These are phyloP conservation scores for Postia placenta DNA, from an alignment of 768 basidiomycete genomes.

Conservation along the genomic window DNA sequence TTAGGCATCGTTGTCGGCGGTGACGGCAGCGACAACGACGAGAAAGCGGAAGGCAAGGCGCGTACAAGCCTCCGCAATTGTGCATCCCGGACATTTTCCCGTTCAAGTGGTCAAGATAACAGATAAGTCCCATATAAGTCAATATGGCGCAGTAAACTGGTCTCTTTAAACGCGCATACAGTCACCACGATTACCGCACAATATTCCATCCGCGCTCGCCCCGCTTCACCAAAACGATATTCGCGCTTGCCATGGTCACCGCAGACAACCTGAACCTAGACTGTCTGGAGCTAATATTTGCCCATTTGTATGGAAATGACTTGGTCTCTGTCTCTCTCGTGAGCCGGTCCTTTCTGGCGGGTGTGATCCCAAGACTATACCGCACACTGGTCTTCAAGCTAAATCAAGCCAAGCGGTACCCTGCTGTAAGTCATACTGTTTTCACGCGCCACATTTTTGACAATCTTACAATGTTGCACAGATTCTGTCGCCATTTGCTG, in stretches of 20 bases:
- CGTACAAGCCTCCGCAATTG: background rate
- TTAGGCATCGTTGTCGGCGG: constrained; percentile 34
- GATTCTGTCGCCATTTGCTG: constrained; percentile 56
- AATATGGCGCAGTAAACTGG: no score
- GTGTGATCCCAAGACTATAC: constrained; percentile 60
- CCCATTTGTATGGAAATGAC: constrained; percentile 43
- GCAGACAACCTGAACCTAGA: constrained; percentile 67
- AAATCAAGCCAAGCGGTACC: constrained; percentile 54
- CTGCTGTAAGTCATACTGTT: constrained; percentile 29
- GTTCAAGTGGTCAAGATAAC: background rate
- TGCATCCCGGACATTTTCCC: no score
- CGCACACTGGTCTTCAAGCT: constrained; percentile 46
- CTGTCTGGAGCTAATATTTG: constrained; percentile 65
- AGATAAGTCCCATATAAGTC: no score
- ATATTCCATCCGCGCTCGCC: no score
- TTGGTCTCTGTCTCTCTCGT: constrained; percentile 59
- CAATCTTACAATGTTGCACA: constrained; percentile 11
- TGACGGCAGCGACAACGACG: constrained; percentile 8
- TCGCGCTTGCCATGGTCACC: constrained; percentile 50
- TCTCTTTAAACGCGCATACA: no score
- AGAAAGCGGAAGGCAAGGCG: background rate
- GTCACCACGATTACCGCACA: no score
- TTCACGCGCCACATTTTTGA: background rate
- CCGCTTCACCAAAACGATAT: no score
- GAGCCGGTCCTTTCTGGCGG: constrained; percentile 58